Percentiles rank a stretch among this genome's conserved stretches.
Evolutionary conservation across 768 basidiomycete species (phyloP).

Genomic region (Lactarius indigo): DNA sequence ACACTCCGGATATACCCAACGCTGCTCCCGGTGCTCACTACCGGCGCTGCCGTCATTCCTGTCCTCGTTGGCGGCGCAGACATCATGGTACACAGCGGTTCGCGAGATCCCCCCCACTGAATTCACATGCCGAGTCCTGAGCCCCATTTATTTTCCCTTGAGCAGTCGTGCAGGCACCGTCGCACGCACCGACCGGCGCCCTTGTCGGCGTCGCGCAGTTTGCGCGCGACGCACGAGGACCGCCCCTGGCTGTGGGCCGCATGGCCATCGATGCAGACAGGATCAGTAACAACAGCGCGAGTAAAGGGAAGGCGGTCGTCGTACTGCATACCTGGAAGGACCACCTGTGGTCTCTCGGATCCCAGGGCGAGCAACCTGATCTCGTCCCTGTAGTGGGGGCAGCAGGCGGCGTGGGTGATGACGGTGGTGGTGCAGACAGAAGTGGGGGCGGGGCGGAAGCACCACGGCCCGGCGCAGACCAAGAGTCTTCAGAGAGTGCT

Average conservation of each 20-base stretch:
- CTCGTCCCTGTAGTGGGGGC: background rate
- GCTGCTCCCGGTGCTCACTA: constrained; percentile 65
- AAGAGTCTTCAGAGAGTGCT: constrained; percentile 28
- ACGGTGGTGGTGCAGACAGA: constrained; percentile 11
- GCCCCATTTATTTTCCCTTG: constrained; percentile 9
- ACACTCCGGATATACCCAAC: constrained; percentile 73
- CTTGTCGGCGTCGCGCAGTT: constrained; percentile 62
- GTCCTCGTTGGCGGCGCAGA: constrained; percentile 74
- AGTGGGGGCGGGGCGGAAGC: background rate
- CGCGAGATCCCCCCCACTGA: constrained; percentile 28
- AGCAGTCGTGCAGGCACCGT: constrained; percentile 58
- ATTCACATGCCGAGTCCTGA: background rate
- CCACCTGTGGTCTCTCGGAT: constrained; percentile 66
- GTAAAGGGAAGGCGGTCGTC: constrained; percentile 66
- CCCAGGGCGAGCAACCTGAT: constrained; percentile 55
- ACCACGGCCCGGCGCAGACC: constrained; percentile 1
- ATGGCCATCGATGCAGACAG: constrained; percentile 49
- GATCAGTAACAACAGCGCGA: constrained; percentile 40
- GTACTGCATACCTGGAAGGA: constrained; percentile 78
- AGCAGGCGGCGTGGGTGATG: constrained; percentile 8
- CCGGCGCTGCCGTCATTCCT: constrained; percentile 66
- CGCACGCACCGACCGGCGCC: constrained; percentile 41
- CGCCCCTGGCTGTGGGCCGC: constrained; percentile 70
- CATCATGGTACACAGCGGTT: constrained; percentile 85
- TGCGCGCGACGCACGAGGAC: constrained; percentile 35